Base-by-base conservation (phyloP, 192 early-diverging fungal species). In the Gamsiella multidivaricata region DNA sequence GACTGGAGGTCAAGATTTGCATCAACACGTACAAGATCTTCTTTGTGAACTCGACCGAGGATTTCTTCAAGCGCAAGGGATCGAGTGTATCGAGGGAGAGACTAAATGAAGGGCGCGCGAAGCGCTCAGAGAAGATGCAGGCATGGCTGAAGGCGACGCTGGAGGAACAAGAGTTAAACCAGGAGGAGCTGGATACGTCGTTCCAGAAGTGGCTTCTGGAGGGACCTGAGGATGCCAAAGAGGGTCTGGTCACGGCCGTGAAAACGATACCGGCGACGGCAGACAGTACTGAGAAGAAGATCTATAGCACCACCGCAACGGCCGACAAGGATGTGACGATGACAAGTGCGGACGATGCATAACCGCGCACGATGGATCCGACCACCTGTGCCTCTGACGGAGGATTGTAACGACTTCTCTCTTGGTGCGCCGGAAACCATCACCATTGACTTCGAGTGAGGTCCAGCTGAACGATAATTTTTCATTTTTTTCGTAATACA, bases 1-100 rank as follows among this genome's bases (percentile, higher is more conserved):
- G 92, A 11, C 82, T 99, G 50, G 95, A 99, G 80, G 90, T 97
- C 78, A 99, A 99, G 87, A 97, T 99, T 46, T 94, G 94, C 43
- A 88, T 94, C 47, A 96, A 98, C 79, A 97, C 97, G 9, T 99
- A 99, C 87, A 95, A 96, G 84, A 93, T 99, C 59, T 98, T 95
- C 74, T 99, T 96, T 79, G 91, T 99, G 28, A 94, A 92, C 46
- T 87, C 92, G 25, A 96, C 96, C 5, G 98, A 99, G 78, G 98
- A 99, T 63, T 90, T 88, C 81, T 98, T 94, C 85, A 83, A 73
- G 81, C 86, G 81, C 33, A 81, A 83, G 39, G 34, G 41, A 5
- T 55, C 69, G 6, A 54, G 43, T 25, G 58, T 62, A 5, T 22
- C 63, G 11, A 61, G 46, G 49, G 54, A 56, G 26, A 67, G 63